Base-by-base conservation (phyloP, 169 alveolate genomes). In the Eimeria tenella region DNA sequence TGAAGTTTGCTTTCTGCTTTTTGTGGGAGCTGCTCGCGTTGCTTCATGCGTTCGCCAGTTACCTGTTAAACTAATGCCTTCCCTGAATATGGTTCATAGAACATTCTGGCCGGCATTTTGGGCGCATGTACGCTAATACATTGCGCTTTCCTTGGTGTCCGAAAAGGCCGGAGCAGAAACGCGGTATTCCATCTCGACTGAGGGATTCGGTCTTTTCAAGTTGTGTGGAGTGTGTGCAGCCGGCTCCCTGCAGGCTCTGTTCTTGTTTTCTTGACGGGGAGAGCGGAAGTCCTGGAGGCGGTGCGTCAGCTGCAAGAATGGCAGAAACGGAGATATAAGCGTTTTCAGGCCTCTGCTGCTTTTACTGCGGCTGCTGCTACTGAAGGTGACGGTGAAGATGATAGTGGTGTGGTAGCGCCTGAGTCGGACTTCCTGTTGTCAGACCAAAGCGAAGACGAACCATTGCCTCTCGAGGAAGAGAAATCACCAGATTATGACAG, bases 191-290 rank as follows among this genome's bases (percentile, higher is more conserved):
- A 3, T 10, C 5, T 31, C 42, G 42, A 31, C 42, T 31, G 42
- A 31, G 42, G 42, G 42, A 31, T 31, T 31, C 42, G 42, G 2
- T 31, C 42, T 31, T n/a, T 74, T 77, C 60, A 23, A 52, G 13
- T 9, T 75, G 58, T 2, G 53, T 8, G 58, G 52, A n/a, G 25
- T 58, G 92, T 60, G 11, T 70, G 98, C 97, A 96, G 95, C 75
- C 97, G 96, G 77, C 97, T 99, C 73, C 99, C 99, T 13, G 98
- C 98, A 65, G 99, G 99, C n/a, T 99, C 99, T 84, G 98, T 99
- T 58, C 96, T 99, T 79, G 99, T 99, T 25, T 99, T 99, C 97
- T 96, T 99, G 70, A 98, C 99, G 23, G 99, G 99, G 6, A 98
- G 99, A 94, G 98, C 97, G 77, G 99, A 99, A 95, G 98, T 99